These are phyloP conservation scores for Rhizophagus clarus DNA, from an alignment of 192 early-diverging fungal genomes.

Conservation along the genomic window DNA sequence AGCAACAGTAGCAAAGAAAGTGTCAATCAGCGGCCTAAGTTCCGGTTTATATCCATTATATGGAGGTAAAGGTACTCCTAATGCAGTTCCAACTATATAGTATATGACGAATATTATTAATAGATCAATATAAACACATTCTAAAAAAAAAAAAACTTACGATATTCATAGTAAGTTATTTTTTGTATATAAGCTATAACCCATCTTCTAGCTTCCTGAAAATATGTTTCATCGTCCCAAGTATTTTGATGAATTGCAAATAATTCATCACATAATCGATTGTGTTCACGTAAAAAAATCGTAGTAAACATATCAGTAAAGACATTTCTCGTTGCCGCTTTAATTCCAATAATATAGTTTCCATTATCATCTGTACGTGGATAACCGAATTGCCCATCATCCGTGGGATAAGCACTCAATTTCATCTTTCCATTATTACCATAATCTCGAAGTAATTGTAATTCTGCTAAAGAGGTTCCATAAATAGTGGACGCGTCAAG, in stretches of 20 bases:
- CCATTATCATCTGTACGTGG: neutral
- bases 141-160: neutral
- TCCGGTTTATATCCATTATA: neutral
- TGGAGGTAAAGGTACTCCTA: neutral
- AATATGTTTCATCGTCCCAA: conserved; percentile 11
- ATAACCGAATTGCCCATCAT: neutral
- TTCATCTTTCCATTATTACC: neutral
- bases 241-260: neutral
- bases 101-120: neutral
- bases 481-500: neutral
- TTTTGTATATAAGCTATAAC: neutral
- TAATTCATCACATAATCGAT: neutral
- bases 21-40: neutral
- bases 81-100: neutral
- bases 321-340: neutral
- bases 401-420: neutral
- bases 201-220: conserved; percentile 15
- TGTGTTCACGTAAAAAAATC: conserved; percentile 9
- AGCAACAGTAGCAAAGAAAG: neutral
- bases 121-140: neutral
- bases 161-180: conserved; percentile 7
- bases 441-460: neutral
- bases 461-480: neutral
- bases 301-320: neutral
- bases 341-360: neutral